Evolutionary conservation across 768 basidiomycete species (phyloP), one percentile per base, ranked within the genome.

Genomic region (Termitomyces sp.): DNA sequence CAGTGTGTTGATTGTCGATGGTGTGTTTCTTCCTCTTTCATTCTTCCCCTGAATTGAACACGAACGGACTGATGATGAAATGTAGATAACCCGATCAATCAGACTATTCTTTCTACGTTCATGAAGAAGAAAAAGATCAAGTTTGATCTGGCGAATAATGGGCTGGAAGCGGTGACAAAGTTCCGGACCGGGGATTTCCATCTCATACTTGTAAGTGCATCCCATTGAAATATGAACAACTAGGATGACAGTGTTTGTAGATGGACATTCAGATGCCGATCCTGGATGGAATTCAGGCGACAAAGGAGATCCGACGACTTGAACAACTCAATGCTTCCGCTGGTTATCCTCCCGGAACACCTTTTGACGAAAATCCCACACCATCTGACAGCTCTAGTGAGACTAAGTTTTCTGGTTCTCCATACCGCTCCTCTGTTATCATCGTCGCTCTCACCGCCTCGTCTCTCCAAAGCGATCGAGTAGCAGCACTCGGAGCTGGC

Each of bases 231-330:
- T 41, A n/a, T 43, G 19, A 22, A 35, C 38, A 4, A 19, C n/a
- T 37, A 30, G 22, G 58, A 35, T 53, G 57, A 43, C 24, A 9
- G 17, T 14, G n/a, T 34, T 28, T 56, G 3, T 61, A 98, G 96
- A 99, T 99, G 97, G 97, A 99, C 74, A 98, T 99, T 52, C 96
- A 98, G 71, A 94, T 99, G 83, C 97, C 97, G 9, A 87, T 98
- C 62, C 98, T 97, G 90, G 93, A 96, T 70, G 97, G 97, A 34
- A 97, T 98, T 47, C 84, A 92, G 66, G 97, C 97, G 7, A 99
- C 97, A 3, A 94, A 93, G 64, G 91, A 95, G 68, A 99, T 99
- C 56, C 80, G 97, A 50, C 82, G 85, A 52, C 70, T 95, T 42
- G 96, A 98, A 67, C 87, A 84, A 62, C 58, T 70, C 37, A 83